Conservation (phyloP, 176 grass and related monocot species). For the Luzula sylvatica region DNA sequence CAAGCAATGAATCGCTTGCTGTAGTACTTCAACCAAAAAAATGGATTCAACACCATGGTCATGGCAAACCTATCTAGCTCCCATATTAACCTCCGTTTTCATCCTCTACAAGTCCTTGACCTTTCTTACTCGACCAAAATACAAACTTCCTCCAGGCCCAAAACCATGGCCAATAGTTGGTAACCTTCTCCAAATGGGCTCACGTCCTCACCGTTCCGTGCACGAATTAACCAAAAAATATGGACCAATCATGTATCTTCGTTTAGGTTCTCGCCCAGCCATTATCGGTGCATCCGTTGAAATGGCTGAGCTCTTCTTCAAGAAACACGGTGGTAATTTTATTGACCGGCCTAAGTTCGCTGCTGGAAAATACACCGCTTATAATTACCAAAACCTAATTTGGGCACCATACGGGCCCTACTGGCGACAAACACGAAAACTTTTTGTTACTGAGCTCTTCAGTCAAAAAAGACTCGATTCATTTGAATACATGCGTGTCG, state of each 20-base stretch:
- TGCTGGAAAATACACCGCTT: slow-evolving; percentile 34
- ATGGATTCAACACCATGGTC: slow-evolving; percentile 32
- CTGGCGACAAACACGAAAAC: slow-evolving; percentile 45
- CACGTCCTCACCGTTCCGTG: slow-evolving; percentile 42
- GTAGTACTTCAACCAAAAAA: too few relatives aligned
- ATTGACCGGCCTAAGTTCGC: slow-evolving; percentile 31
- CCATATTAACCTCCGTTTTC: slow-evolving; percentile 5
- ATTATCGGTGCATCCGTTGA: slow-evolving; percentile 51
- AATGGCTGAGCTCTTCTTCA: slow-evolving; percentile 44
- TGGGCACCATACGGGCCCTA: slow-evolving; percentile 49
- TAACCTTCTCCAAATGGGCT: slow-evolving; percentile 27
- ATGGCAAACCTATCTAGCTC: background rate
- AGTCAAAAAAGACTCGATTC: slow-evolving; percentile 32
- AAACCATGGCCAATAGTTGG: slow-evolving; percentile 57
- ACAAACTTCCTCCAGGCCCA: slow-evolving; percentile 47
- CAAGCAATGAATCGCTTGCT: too few relatives aligned
- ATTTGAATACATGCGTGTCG: slow-evolving; percentile 28
- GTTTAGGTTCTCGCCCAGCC: slow-evolving; percentile 40
- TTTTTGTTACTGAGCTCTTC: slow-evolving; percentile 60
- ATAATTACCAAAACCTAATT: slow-evolving; percentile 43
- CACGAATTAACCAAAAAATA: slow-evolving; percentile 30
- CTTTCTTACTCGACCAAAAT: background rate
- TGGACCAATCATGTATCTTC: slow-evolving; percentile 51
- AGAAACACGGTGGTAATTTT: slow-evolving; percentile 48
- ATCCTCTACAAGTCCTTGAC: background rate